phyloP scores from a whole-genome alignment of 306 rosid species.

The Luffa acutangula region DNA sequence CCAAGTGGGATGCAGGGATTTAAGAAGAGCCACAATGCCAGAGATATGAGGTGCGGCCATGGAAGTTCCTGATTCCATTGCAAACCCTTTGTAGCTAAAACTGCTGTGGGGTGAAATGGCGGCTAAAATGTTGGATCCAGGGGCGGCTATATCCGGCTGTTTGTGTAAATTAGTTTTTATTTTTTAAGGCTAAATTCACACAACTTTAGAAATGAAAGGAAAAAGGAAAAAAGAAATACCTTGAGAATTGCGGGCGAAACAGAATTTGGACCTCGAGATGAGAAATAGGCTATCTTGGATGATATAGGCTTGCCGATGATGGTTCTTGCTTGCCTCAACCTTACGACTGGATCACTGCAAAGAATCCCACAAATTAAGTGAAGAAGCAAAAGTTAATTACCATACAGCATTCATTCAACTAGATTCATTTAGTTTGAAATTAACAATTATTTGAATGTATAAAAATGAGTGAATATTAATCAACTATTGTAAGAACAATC shows the following conservation, averaged over 20 bases:
- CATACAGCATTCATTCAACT: background rate
- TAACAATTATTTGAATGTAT: no score
- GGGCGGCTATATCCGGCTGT: slow-evolving; percentile 52
- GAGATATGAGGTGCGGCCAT: slow-evolving; percentile 48
- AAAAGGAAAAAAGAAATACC: background rate
- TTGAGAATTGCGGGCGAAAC: slow-evolving; percentile 29
- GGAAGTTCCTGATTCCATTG: slow-evolving; percentile 37
- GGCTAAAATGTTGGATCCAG: slow-evolving; percentile 32
- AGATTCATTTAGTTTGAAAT: no score
- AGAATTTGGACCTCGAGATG: slow-evolving; percentile 48
- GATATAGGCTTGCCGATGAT: slow-evolving; percentile 30
- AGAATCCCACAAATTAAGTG: no score
- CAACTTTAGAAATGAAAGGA: no score
- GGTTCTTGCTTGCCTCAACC: slow-evolving; percentile 16
- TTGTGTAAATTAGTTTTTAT: no score
- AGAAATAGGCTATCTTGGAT: slow-evolving; percentile 28
- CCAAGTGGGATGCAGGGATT: slow-evolving; percentile 33
- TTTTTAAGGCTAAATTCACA: no score
- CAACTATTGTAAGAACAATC: no score
- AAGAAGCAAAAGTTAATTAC: no score
- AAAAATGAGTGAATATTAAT: no score
- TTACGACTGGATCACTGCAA: slow-evolving; percentile 12
- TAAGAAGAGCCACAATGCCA: slow-evolving; percentile 41
- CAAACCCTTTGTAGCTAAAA: slow-evolving; percentile 8
- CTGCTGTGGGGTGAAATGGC: slow-evolving; percentile 15